Base-by-base conservation (phyloP, 768 basidiomycete genomes). In the Lactarius sanguifluus region DNA sequence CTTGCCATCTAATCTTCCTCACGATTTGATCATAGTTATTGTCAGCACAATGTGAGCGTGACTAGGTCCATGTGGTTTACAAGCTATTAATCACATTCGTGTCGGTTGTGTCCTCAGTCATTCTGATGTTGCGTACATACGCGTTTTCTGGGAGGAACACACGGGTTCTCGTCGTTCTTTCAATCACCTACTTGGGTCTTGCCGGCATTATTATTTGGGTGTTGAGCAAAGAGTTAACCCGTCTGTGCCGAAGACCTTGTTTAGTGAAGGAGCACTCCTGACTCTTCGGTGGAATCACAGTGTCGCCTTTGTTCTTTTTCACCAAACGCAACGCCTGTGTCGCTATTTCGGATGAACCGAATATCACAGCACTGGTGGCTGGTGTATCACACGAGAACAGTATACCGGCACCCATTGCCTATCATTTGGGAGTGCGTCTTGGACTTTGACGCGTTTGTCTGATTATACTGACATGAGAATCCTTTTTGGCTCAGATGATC, bases 41-140 rank as follows among this genome's bases (percentile, higher is more conserved):
- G 16, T 68, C 65, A 5, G 61, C 68, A 23, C 65, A 68, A 36
- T 59, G 66, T 69, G 43, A 63, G 67, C 18, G 9, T 23, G 3
- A n/a, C 36, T 38, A n/a, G 9, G 25, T 13, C 40, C 15, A 20
- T n/a, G 15, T 28, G 36, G 45, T 38, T 5, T n/a, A 50, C 32
- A 36, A 9, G n/a, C 43, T 40, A 38, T 41, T 52, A 20, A 58
- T 68, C 36, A 68, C 43, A 2, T n/a, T n/a, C n/a, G n/a, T 41
- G n/a, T n/a, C n/a, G 3, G 0, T 59, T 20, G 25, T 50, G 50
- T 50, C 50, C 30, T 25, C 23, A 69, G 69, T 68, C n/a, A 62
- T 69, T n/a, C 43, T 69, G 13, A 68, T 69, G 69, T 36, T 69
- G 50, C 69, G 69, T 45, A 59, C 69, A 28, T 69, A 69, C 23